These are phyloP conservation scores for Coprinopsis cinerea DNA, from an alignment of 768 basidiomycete species.

Conservation along the genomic window DNA sequence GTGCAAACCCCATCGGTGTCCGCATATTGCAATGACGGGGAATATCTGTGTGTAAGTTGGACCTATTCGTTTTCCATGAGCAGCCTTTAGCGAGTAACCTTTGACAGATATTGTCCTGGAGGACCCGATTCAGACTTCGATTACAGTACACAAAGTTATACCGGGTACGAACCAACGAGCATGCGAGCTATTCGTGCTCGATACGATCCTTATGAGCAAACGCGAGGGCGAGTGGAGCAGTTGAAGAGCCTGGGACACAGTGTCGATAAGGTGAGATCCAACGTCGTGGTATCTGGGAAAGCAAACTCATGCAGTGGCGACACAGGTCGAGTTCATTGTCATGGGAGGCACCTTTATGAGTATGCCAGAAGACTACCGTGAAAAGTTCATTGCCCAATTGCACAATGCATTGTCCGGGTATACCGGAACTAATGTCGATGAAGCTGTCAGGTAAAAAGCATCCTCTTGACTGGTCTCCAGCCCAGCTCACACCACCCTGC, in stretches of 20 bases:
- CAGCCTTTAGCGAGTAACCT: no score
- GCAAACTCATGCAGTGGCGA: no score
- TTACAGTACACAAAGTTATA: constrained; percentile 96
- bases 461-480: not conserved
- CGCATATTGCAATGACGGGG: constrained; percentile 99
- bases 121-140: constrained; percentile 99
- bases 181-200: constrained; percentile 98
- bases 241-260: constrained; percentile 92
- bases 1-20: constrained; percentile 99
- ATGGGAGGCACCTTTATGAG: constrained; percentile 99
- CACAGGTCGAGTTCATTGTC: constrained; percentile 89
- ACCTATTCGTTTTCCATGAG: no score
- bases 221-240: constrained; percentile 91
- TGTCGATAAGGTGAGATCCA: constrained; percentile 78
- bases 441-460: constrained; percentile 71
- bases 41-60: constrained; percentile 92
- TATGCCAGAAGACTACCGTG: constrained; percentile 95
- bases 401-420: constrained; percentile 97
- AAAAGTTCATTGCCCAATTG: constrained; percentile 89
- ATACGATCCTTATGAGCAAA: constrained; percentile 95
- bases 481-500: constrained; percentile 3
- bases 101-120: constrained; percentile 98
- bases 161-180: constrained; percentile 94
- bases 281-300: no score
- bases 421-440: constrained; percentile 89